Conservation (phyloP, 805 yeast species). For the Candida fluviatilis region DNA sequence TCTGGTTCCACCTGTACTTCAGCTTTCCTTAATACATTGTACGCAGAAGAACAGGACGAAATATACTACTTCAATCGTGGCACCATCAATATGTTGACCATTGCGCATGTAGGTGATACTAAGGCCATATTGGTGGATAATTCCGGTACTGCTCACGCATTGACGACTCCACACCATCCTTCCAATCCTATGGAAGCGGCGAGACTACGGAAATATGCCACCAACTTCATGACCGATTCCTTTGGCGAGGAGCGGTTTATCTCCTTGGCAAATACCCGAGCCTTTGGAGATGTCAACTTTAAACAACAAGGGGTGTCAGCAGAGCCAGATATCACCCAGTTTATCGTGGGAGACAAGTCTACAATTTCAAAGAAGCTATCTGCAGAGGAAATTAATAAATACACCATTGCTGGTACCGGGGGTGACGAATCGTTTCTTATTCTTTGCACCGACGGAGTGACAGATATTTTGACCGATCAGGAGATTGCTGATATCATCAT, state of each 20-base stretch:
- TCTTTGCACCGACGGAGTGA: conserved; percentile 82
- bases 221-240: conserved; percentile 74
- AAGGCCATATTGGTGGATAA: conserved; percentile 81
- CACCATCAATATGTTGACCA: conserved; percentile 61
- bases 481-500: conserved; percentile 85
- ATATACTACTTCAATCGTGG: conserved; percentile 59
- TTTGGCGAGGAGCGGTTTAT: conserved; percentile 89
- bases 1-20: conserved; percentile 77
- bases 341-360: conserved; percentile 54
- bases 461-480: conserved; percentile 78
- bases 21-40: conserved; percentile 50
- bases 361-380: conserved; percentile 35
- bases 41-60: conserved; percentile 26
- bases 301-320: conserved; percentile 84
- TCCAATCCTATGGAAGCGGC: conserved; percentile 72
- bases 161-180: conserved; percentile 85
- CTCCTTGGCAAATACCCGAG: conserved; percentile 83
- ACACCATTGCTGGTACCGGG: conserved; percentile 49
- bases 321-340: conserved; percentile 82
- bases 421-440: conserved; percentile 88
- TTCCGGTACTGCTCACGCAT: conserved; percentile 70
- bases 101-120: conserved; percentile 94
- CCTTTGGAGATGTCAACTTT: conserved; percentile 85
- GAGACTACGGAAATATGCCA: conserved; percentile 60
- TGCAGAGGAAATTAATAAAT: conserved; percentile 27